Evolutionary conservation across 2,329 filamentous ascomycete species (phyloP).

Genomic region (Colletotrichum shisoi): DNA sequence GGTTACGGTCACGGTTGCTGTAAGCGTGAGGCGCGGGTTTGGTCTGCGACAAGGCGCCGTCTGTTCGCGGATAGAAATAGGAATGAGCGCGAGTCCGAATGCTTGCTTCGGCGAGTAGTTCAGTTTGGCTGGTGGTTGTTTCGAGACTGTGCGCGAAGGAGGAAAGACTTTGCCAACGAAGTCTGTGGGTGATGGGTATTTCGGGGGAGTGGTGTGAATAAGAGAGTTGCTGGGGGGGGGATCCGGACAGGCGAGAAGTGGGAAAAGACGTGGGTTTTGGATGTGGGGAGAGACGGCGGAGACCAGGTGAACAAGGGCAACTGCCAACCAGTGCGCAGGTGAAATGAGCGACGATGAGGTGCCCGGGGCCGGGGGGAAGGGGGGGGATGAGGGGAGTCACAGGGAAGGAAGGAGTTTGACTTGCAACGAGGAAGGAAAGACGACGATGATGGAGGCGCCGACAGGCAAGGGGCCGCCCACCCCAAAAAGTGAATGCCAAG

Average conservation of each 20-base stretch:
- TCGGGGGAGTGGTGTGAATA: slow-evolving; percentile 34
- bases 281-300: slow-evolving; percentile 26
- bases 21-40: slow-evolving; percentile 2
- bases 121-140: slow-evolving; percentile 43
- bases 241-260: slow-evolving; percentile 8
- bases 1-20: background rate
- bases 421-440: background rate
- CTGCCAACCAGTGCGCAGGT: background rate
- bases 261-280: slow-evolving; percentile 30
- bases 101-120: slow-evolving; percentile 46
- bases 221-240: slow-evolving; percentile 25
- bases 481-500: slow-evolving; percentile 22
- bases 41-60: slow-evolving; percentile 41
- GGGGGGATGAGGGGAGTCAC: background rate
- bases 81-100: slow-evolving; percentile 40
- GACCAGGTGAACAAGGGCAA: slow-evolving; percentile 12
- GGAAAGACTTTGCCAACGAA: slow-evolving; percentile 66
- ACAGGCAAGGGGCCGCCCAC: slow-evolving; percentile 19
- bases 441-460: slow-evolving; percentile 28
- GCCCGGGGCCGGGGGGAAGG: background rate
- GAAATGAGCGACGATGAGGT: slow-evolving; percentile 13
- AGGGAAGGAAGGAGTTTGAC: background rate
- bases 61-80: slow-evolving; percentile 37
- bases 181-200: slow-evolving; percentile 46
- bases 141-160: slow-evolving; percentile 36